Conservation (phyloP, 495 filamentous ascomycete species). For the Cairneyella variabilis region DNA sequence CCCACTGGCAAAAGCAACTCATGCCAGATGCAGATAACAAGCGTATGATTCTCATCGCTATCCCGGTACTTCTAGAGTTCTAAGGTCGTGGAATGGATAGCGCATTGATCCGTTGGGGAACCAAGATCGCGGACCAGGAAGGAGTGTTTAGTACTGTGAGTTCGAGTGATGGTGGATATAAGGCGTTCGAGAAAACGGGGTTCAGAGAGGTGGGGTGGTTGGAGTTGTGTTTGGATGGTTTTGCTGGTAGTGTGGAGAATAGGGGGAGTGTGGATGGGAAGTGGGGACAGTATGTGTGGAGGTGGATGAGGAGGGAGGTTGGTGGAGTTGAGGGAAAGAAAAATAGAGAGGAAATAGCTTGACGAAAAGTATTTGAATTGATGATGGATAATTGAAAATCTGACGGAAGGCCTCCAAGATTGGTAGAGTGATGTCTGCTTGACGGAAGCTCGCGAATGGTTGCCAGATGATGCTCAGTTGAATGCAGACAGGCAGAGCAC, state of each 20-base stretch:
- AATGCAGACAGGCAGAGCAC: too few species aligned
- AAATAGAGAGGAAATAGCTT: neutral
- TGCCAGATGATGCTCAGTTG: too few species aligned
- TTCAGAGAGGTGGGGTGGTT: slow-evolving; percentile 12
- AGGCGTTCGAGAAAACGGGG: slow-evolving; percentile 7
- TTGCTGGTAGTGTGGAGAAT: slow-evolving; percentile 3
- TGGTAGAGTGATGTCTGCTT: too few species aligned
- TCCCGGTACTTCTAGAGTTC: neutral
- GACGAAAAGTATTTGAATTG: too few species aligned
- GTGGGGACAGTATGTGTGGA: slow-evolving; percentile 11
- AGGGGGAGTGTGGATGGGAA: neutral
- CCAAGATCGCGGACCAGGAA: slow-evolving; percentile 1
- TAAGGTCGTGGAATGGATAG: slow-evolving; percentile 3
- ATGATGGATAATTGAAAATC: too few species aligned
- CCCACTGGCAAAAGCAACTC: neutral
- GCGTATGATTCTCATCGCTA: slow-evolving; percentile 1
- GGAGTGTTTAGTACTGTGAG: slow-evolving; percentile 3
- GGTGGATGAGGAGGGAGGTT: slow-evolving; percentile 8
- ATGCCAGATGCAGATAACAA: neutral
- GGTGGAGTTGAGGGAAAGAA: neutral
- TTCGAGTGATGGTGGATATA: slow-evolving; percentile 1
- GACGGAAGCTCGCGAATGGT: too few species aligned
- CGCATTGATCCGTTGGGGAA: slow-evolving; percentile 1
- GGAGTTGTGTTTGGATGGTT: slow-evolving; percentile 8
- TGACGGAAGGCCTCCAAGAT: too few species aligned